Base-by-base conservation (phyloP, 2,329 filamentous ascomycete species). In the Macrophomina tecta region DNA sequence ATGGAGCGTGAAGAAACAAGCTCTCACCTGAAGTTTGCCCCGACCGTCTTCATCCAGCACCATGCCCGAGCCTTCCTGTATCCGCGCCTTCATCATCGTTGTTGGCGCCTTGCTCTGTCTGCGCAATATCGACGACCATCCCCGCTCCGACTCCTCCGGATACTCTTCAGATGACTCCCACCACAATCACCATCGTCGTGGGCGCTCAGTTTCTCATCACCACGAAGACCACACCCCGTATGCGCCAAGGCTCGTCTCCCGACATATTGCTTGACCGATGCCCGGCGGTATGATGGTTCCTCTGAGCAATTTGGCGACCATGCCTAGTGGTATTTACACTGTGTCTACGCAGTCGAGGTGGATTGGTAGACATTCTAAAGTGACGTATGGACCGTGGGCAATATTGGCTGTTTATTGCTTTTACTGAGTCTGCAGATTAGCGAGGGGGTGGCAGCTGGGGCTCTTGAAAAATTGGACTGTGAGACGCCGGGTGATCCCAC, bases 91-190 rank as follows among this genome's bases (percentile, higher is more conserved):
- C 53, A n/a, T 66, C 45, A 66, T 66, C 53, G 18, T 66, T 16
- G 36, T 66, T 32, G 64, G 52, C 64, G 64, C 64, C 14, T 5
- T 66, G 52, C 53, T 66, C 18, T 66, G 64, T 30, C 32, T 66
- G n/a, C 64, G 53, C 64, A 51, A 40, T 32, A 58, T 66, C 64
- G 64, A 66, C 18, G 64, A 66, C 51, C 52, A 66, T 14, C 64
- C 63, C 30, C 63, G 38, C 34, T 46, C 64, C 38, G 52, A 56
- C 34, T 32, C 18, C 23, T 28, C 48, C 40, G 5, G 38, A 28
- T 34, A 36, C 28, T 53, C 34, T 0, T 18, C 42, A 4, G 48
- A 42, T 23, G 51, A 38, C 40, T n/a, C n/a, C 12, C 9, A 23
- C 46, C 36, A 18, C 18, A 2, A 40, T 30, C 32, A 38, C 49